These are phyloP conservation scores for Onygena corvina DNA, from an alignment of 2,329 filamentous ascomycete genomes.

Conservation along the genomic window DNA sequence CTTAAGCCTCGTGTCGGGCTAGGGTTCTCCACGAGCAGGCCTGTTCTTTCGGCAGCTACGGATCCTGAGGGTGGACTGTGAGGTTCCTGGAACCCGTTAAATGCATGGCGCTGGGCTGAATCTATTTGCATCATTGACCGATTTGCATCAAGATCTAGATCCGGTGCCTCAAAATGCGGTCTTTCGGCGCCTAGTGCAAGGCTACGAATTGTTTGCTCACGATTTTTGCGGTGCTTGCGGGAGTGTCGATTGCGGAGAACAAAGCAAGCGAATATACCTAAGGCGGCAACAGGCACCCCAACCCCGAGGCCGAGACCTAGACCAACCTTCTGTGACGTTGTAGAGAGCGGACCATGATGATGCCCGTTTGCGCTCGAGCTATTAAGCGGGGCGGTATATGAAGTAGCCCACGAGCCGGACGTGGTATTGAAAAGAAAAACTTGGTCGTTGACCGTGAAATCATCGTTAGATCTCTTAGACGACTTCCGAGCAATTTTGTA, in stretches of 20 bases:
- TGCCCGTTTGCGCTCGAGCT: slow-evolving; percentile 16
- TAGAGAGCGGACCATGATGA: slow-evolving; percentile 20
- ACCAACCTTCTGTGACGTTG: slow-evolving; percentile 40
- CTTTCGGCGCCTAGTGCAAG: slow-evolving; percentile 42
- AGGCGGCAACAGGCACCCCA: slow-evolving; percentile 43
- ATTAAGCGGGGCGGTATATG: slow-evolving; percentile 41
- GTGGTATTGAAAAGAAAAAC: slow-evolving; percentile 51
- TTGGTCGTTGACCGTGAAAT: slow-evolving; percentile 31
- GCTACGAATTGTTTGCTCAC: slow-evolving; percentile 45
- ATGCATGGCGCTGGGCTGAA: not conserved
- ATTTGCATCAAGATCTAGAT: not conserved
- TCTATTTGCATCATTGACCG: not conserved
- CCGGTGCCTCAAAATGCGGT: slow-evolving; percentile 26
- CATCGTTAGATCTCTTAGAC: slow-evolving; percentile 28
- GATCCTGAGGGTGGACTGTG: slow-evolving; percentile 13
- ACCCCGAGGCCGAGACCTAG: slow-evolving; percentile 55
- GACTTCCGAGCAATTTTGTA: slow-evolving; percentile 38
- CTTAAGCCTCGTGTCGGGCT: slow-evolving; percentile 31
- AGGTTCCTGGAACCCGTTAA: not conserved
- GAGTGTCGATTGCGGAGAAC: slow-evolving; percentile 38
- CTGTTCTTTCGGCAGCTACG: slow-evolving; percentile 31
- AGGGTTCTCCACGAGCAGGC: slow-evolving; percentile 31
- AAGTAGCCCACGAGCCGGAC: slow-evolving; percentile 46
- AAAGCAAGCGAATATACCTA: slow-evolving; percentile 39
- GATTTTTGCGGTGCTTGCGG: slow-evolving; percentile 27